Conservation (phyloP, 495 filamentous ascomycete species). For the Penicillium ochrochloron region DNA sequence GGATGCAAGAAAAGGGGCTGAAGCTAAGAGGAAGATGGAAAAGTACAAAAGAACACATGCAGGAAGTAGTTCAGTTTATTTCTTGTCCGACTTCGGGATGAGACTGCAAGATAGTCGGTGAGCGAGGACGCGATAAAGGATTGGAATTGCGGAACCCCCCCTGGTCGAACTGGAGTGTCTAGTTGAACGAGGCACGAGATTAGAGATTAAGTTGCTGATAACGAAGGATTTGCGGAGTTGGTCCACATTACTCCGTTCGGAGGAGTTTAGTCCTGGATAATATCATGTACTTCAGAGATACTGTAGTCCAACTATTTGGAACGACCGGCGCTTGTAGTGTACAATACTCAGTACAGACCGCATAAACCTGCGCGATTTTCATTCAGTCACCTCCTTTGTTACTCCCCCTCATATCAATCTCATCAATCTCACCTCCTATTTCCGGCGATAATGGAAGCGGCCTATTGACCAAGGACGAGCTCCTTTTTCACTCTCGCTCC, state of each 20-base stretch:
- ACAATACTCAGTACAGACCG: conserved; percentile 2
- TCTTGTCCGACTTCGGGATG: conserved; percentile 13
- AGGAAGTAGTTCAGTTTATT: not conserved
- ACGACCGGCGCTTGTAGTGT: conserved; percentile 8
- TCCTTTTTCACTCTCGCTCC: not conserved
- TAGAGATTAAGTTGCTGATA: not conserved
- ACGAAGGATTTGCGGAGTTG: not conserved
- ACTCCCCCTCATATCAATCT: not conserved
- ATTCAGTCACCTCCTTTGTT: not conserved
- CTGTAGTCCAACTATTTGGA: not conserved
- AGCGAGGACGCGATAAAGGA: conserved; percentile 14
- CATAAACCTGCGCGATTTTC: conserved; percentile 3
- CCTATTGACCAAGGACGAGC: not conserved
- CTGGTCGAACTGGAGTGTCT: not conserved
- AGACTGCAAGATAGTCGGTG: conserved; percentile 8
- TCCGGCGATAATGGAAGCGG: not conserved
- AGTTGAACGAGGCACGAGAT: no score
- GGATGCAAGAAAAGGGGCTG: not conserved
- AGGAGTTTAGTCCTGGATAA: not conserved
- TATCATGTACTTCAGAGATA: not conserved
- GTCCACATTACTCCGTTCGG: not conserved
- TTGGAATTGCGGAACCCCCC: not conserved
- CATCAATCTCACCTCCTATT: conserved; percentile 3
- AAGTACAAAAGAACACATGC: not conserved
- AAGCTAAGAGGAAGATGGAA: no score